phyloP scores from a whole-genome alignment of 1,139 yeast genomes.

The Kodamaea derodonti region DNA sequence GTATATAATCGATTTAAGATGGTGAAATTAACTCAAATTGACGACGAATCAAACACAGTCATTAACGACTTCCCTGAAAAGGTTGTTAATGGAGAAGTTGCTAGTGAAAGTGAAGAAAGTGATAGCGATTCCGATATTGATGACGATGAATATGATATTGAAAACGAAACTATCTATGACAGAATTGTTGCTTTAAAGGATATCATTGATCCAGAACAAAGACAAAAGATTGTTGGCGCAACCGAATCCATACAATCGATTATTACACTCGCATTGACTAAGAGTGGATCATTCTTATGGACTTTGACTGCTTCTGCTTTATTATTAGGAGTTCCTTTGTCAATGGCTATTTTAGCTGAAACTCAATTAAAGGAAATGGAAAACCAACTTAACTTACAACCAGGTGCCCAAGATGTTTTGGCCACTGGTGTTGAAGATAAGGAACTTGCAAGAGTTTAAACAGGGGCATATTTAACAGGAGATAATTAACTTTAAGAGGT shows the following conservation, averaged over 20 bases:
- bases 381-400: conserved; percentile 84
- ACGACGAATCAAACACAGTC: conserved; percentile 47
- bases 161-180: conserved; percentile 79
- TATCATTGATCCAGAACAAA: conserved; percentile 84
- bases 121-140: conserved; percentile 53
- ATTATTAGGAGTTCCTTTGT: conserved; percentile 87
- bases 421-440: conserved; percentile 58
- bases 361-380: conserved; percentile 93
- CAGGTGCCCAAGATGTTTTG: conserved; percentile 77
- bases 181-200: conserved; percentile 90
- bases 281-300: conserved; percentile 81
- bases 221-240: conserved; percentile 45
- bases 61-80: conserved; percentile 19
- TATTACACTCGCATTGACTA: conserved; percentile 45
- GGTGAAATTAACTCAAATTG: conserved; percentile 75
- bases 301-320: conserved; percentile 77
- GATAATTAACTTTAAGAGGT: no score
- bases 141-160: conserved; percentile 53
- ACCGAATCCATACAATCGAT: conserved; percentile 32
- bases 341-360: conserved; percentile 85
- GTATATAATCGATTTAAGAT: conserved; percentile 22
- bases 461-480: no score
- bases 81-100: conserved; percentile 11
- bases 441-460: no score
- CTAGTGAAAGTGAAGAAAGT: conserved; percentile 22